Evolutionary conservation across 176 grass and related monocot genomes (phyloP), one percentile per base, ranked within the genome.

Genomic region (Zoysia japonica): DNA sequence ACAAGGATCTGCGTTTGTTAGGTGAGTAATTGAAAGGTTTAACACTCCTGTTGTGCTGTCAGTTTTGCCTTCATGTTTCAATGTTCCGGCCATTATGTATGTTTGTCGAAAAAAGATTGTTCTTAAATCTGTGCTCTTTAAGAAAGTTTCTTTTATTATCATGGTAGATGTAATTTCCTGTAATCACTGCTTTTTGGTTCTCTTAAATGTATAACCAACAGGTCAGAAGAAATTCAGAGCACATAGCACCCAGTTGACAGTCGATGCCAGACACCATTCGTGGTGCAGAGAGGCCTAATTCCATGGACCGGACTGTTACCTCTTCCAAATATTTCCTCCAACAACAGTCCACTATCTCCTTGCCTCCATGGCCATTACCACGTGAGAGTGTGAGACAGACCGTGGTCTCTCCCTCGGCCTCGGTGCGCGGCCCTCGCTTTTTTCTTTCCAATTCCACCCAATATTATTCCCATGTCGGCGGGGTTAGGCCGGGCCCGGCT

Each of bases 391-490:
- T 65, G 56, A n/a, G 64, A 81, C 78, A 74, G 57, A 5, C 46
- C 49, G 3, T 52, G 75, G 83, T 78, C 74, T 78, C 48, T n/a
- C 54, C n/a, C 51, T 57, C 41, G 65, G 12, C 52, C 17, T 75
- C 46, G 70, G 77, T 61, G 77, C 44, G 44, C 54, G 15, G 4
- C 51, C 44, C 70, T 7, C 40, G 28, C 67, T 80, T 56, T 51
- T 57, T 61, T 52, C 42, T 67, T 42, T 44, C 74, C 74, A 78
- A 54, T 51, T 52, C 57, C 67, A 40, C 67, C 39, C 43, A 53
- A 59, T 83, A 44, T 78, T 83, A 88, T 64, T 35, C 70, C 16
- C n/a, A n/a, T 80, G 86, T 88, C 81, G 70, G 70, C 7, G 51
- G 36, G 75, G 75, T 77, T 83, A 16, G 77, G 43, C 80, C 37